Percentiles rank a stretch among this genome's conserved stretches.
These are phyloP conservation scores for Blastocystis sp. DNA, from an alignment of 352 stramenopile genomes.

Conservation along the genomic window DNA sequence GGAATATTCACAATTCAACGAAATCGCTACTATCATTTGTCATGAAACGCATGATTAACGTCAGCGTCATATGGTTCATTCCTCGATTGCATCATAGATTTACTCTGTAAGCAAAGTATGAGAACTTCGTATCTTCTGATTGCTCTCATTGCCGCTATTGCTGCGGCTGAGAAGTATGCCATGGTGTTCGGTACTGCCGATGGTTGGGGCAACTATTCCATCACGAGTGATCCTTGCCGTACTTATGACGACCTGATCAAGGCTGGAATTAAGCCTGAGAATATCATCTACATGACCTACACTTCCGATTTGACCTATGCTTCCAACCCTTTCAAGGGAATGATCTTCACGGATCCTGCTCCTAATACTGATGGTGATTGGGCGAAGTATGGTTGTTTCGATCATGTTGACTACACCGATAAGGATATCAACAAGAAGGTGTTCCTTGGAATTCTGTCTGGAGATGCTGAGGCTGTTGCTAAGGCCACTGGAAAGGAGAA, in stretches of 20 bases:
- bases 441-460: constrained; percentile 19
- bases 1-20: neutral
- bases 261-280: constrained; percentile 46
- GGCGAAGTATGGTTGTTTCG: constrained; percentile 41
- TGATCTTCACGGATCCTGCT: constrained; percentile 23
- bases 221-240: constrained; percentile 47
- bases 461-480: neutral
- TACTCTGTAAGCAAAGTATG: constrained; percentile 1
- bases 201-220: constrained; percentile 49
- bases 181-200: constrained; percentile 37
- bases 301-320: neutral
- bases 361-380: constrained; percentile 35
- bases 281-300: constrained; percentile 54
- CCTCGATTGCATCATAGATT: neutral
- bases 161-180: constrained; percentile 48
- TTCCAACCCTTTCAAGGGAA: constrained; percentile 27
- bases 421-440: neutral
- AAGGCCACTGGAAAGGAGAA: constrained; percentile 33
- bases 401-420: constrained; percentile 42
- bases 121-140: constrained; percentile 2
- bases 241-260: constrained; percentile 23
- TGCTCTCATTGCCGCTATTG: neutral
- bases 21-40: neutral
- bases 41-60: neutral
- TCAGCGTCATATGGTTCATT: neutral